These are phyloP conservation scores for Chlamydomonas sphaeroides DNA, from an alignment of 139 green algal species.

Conservation along the genomic window DNA sequence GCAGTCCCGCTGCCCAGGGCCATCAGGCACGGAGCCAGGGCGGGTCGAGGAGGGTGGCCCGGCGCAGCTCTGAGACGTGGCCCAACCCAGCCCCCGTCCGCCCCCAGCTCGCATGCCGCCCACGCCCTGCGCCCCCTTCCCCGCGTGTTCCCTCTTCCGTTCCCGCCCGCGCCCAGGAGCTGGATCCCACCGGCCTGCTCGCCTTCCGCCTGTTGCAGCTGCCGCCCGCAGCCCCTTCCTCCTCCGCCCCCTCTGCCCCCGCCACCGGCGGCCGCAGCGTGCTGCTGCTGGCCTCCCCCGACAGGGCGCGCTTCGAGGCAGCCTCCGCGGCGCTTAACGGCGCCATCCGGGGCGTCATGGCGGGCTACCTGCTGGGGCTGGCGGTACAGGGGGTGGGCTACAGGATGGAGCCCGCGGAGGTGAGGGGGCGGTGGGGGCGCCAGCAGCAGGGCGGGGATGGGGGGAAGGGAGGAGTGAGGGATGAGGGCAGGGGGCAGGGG, in stretches of 20 bases:
- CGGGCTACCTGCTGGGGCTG: constrained; percentile 65
- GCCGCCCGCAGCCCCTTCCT: background rate
- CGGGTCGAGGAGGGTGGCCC: too few species aligned
- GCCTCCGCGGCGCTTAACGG: constrained; percentile 41
- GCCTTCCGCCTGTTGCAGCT: constrained; percentile 32
- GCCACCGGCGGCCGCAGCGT: constrained; percentile 16
- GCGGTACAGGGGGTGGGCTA: constrained; percentile 71
- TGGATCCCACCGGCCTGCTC: constrained; percentile 63
- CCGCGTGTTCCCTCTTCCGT: too few species aligned
- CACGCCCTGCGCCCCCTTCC: too few species aligned
- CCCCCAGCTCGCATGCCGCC: too few species aligned
- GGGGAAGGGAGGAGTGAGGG: background rate
- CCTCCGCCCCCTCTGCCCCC: background rate
- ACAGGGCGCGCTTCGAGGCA: constrained; percentile 45
- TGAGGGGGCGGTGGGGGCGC: background rate
- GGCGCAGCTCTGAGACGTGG: too few species aligned
- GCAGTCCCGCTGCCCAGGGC: too few species aligned
- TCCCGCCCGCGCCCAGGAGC: constrained; percentile 16
- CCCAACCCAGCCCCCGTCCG: too few species aligned
- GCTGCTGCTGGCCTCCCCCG: constrained; percentile 54
- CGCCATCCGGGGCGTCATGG: constrained; percentile 56
- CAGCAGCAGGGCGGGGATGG: background rate
- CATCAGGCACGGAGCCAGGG: too few species aligned
- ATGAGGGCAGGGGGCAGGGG: background rate
- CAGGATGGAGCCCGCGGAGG: constrained; percentile 55